Evolutionary conservation across 164 flowering plant genomes (phyloP).

Genomic region (Saururus chinensis): DNA sequence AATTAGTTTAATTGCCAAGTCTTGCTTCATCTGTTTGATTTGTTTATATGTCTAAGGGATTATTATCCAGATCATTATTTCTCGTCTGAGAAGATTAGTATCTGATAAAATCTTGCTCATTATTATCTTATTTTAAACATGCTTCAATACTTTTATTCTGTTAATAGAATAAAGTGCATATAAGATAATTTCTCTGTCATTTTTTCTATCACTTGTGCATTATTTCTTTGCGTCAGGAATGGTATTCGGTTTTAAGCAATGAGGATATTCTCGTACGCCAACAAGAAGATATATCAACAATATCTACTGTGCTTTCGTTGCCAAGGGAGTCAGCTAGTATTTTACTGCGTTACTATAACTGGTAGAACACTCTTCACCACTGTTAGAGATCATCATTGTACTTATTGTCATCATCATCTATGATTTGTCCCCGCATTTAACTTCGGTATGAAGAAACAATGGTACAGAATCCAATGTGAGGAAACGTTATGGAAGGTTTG

Average conservation of each 20-base stretch:
- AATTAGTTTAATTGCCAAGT: neutral
- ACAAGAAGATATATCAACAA: slow-evolving; percentile 32
- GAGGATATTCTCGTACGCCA: slow-evolving; percentile 32
- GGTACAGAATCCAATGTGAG: too few relatives aligned
- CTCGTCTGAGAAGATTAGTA: neutral
- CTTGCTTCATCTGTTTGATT: neutral
- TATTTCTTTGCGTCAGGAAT: slow-evolving; percentile 18
- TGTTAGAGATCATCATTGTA: neutral
- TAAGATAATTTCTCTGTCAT: too few relatives aligned
- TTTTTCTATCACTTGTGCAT: neutral
- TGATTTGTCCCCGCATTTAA: too few relatives aligned
- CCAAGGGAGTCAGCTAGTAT: slow-evolving; percentile 38
- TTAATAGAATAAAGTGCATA: too few relatives aligned
- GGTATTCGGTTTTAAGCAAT: slow-evolving; percentile 32
- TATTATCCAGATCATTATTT: neutral
- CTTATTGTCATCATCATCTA: neutral
- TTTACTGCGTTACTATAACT: slow-evolving; percentile 47
- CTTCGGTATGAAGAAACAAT: too few relatives aligned
- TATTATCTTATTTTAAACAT: too few relatives aligned
- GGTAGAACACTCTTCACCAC: slow-evolving; percentile 24
- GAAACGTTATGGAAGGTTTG: too few relatives aligned
- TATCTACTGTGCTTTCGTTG: slow-evolving; percentile 43
- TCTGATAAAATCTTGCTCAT: too few relatives aligned
- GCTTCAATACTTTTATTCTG: too few relatives aligned
- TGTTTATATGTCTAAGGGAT: too few relatives aligned